Evolutionary conservation across 1,284 basidiomycete species (phyloP).

Genomic region (Albatrellus sp.): DNA sequence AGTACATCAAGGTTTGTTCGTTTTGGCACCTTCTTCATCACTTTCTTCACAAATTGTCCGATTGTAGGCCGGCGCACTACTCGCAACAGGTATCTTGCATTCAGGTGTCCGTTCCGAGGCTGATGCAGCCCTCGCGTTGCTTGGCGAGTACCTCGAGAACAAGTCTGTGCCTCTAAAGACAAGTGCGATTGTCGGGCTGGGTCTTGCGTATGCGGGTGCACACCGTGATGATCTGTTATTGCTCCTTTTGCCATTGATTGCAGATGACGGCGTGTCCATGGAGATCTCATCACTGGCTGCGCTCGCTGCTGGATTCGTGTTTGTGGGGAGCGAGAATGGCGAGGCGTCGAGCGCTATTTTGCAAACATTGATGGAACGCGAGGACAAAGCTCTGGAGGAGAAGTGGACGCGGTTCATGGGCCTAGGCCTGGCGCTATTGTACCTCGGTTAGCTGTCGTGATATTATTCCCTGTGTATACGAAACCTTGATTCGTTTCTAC

Average conservation of each 20-base stretch:
- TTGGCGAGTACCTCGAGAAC: constrained; percentile 88
- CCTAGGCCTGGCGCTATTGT: constrained; percentile 84
- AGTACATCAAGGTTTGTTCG: constrained; percentile 76
- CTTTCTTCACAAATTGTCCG: not conserved
- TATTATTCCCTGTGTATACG: not conserved
- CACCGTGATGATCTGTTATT: constrained; percentile 80
- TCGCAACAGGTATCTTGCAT: constrained; percentile 92
- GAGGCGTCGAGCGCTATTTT: constrained; percentile 86
- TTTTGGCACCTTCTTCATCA: not conserved
- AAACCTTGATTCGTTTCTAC: not conserved
- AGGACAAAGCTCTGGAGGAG: constrained; percentile 67
- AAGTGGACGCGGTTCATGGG: constrained; percentile 93
- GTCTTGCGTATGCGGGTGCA: constrained; percentile 89
- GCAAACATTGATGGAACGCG: constrained; percentile 86
- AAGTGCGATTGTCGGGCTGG: constrained; percentile 84
- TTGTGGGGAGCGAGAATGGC: constrained; percentile 91
- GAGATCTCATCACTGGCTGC: constrained; percentile 84
- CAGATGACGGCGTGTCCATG: constrained; percentile 77
- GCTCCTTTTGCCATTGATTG: constrained; percentile 68
- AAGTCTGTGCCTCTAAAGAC: constrained; percentile 78
- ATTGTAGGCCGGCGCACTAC: constrained; percentile 74
- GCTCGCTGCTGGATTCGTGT: constrained; percentile 88
- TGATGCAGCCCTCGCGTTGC: constrained; percentile 85
- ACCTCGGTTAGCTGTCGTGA: constrained; percentile 53
- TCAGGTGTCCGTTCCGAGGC: constrained; percentile 86